phyloP scores from a whole-genome alignment of 164 flowering plant genomes.

The Hamamelis virginiana region DNA sequence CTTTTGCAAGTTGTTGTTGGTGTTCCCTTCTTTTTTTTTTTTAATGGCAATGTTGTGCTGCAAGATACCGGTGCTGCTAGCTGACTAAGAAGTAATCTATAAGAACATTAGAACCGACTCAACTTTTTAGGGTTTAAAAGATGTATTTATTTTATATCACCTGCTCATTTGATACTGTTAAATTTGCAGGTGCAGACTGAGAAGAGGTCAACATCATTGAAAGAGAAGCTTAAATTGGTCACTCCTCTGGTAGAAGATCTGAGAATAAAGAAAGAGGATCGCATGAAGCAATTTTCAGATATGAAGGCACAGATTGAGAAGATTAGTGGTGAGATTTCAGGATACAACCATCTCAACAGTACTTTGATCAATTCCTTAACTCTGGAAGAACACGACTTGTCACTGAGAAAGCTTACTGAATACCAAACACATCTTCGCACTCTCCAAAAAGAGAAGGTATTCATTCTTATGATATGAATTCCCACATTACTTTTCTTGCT shows the following conservation, averaged over 20 bases:
- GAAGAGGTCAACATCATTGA: constrained; percentile 54
- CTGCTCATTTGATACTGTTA: background rate
- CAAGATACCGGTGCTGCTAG: no score
- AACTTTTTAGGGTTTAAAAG: background rate
- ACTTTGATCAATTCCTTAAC: constrained; percentile 21
- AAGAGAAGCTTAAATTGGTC: constrained; percentile 67
- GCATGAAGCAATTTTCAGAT: constrained; percentile 68
- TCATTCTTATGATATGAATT: constrained; percentile 2
- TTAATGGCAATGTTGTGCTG: no score
- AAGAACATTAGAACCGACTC: background rate
- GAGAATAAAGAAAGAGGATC: constrained; percentile 61
- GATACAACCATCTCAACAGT: constrained; percentile 36
- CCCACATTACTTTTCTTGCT: background rate
- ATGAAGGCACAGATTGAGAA: constrained; percentile 64
- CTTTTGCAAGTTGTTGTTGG: no score
- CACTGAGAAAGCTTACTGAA: constrained; percentile 70
- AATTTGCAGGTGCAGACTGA: constrained; percentile 44
- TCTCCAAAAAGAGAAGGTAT: constrained; percentile 87
- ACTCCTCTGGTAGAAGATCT: constrained; percentile 72
- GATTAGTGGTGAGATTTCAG: constrained; percentile 79
- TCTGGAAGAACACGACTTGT: constrained; percentile 66
- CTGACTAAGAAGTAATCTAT: background rate
- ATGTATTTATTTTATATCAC: background rate
- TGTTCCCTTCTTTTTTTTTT: no score
- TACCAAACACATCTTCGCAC: constrained; percentile 55